Conservation (phyloP, 805 yeast genomes). For the Wickerhamiella sergipiensis region DNA sequence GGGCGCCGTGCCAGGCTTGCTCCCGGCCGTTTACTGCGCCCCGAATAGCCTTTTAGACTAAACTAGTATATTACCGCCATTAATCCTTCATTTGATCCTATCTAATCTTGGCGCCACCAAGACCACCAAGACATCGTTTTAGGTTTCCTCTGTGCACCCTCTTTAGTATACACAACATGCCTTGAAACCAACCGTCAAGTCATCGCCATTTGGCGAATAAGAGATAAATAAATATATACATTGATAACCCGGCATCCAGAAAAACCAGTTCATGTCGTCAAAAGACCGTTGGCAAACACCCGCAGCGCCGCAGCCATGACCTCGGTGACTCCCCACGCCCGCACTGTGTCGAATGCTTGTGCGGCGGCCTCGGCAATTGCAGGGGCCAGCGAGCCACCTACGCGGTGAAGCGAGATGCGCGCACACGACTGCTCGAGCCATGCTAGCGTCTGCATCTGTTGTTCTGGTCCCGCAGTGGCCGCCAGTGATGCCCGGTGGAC, state of each 20-base stretch:
- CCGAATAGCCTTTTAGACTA: too few species aligned
- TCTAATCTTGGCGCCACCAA: too few species aligned
- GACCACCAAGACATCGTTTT: too few species aligned
- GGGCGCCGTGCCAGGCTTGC: too few species aligned
- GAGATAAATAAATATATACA: neutral
- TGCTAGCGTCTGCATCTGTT: conserved; percentile 2
- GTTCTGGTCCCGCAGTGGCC: neutral
- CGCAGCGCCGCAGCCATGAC: conserved; percentile 16
- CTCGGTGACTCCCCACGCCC: conserved; percentile 19
- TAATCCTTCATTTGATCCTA: too few species aligned
- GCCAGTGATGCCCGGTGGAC: conserved; percentile 10
- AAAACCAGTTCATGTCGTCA: neutral
- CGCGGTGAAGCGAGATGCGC: conserved; percentile 13
- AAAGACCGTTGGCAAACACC: conserved; percentile 9
- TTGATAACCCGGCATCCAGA: neutral
- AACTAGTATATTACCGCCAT: too few species aligned
- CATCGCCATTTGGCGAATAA: too few species aligned
- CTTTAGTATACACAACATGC: too few species aligned
- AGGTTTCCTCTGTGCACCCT: too few species aligned
- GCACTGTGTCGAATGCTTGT: conserved; percentile 16
- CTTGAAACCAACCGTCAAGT: too few species aligned
- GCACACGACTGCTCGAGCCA: conserved; percentile 15
- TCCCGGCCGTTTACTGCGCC: too few species aligned
- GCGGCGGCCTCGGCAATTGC: conserved; percentile 19
- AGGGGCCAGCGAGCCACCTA: conserved; percentile 16